Percentiles rank a stretch among this genome's conserved stretches.
Conservation (phyloP, 371 early-diverging fungal species). For the Apophysomyces elegans region DNA sequence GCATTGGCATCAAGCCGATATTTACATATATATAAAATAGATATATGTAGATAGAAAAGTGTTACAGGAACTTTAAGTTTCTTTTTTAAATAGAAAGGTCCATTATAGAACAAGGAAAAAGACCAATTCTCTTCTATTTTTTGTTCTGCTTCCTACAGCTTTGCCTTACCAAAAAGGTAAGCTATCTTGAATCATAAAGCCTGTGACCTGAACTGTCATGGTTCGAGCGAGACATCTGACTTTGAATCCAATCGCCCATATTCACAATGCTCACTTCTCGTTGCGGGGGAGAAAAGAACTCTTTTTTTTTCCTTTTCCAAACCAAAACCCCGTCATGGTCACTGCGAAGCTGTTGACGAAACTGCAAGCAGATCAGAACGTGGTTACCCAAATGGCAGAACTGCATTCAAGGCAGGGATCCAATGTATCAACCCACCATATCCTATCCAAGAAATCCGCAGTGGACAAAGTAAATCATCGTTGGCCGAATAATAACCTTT, state of each 20-base stretch:
- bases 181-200: too few relatives aligned
- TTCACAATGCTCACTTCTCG: neutral
- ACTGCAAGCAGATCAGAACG: slow-evolving; percentile 44
- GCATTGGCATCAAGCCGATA: too few relatives aligned
- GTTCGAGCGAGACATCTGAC: neutral
- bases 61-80: neutral
- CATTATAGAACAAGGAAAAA: neutral
- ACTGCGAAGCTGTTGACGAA: slow-evolving; percentile 49
- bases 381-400: slow-evolving; percentile 47
- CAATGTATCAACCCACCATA: slow-evolving; percentile 15
- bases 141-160: too few relatives aligned
- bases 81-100: neutral
- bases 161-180: too few relatives aligned
- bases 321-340: slow-evolving; percentile 32
- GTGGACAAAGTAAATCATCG: neutral
- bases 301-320: slow-evolving; percentile 9
- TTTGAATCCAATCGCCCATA: slow-evolving; percentile 8
- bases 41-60: too few relatives aligned
- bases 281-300: neutral
- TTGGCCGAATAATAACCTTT: neutral
- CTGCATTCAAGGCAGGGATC: slow-evolving; percentile 47
- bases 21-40: too few relatives aligned
- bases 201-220: too few relatives aligned
- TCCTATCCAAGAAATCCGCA: neutral
- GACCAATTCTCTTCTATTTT: neutral